Base-by-base conservation (phyloP, 768 basidiomycete species). In the Phanerochaete sordida region DNA sequence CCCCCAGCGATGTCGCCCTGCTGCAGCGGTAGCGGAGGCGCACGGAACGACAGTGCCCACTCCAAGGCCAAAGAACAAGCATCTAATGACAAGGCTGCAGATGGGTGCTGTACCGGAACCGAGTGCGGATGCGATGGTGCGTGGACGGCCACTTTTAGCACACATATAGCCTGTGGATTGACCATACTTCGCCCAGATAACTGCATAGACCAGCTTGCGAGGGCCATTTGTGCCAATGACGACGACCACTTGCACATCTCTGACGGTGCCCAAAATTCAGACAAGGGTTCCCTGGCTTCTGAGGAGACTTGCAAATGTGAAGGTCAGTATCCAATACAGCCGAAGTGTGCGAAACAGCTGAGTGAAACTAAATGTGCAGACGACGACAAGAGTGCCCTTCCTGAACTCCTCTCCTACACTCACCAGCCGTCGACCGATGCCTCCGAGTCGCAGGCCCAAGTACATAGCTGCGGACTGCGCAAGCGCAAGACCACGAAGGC, bases 171-270 rank as follows among this genome's bases (percentile, higher is more conserved):
- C 23, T 21, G 43, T 15, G 15, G 24, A 9, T 12, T 19, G 19
- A 13, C 47, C 51, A 56, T 37, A 44, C 27, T 21, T 5, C 15
- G 4, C 24, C n/a, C 39, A 71, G 70, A 71, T 56, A 19, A 52
- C 1, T 71, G 70, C 49, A 56, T 71, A 35, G 67, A 69, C 35
- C 47, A 69, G 45, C 65, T 71, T 1, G 70, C 70, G 2, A 58
- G 66, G 37, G 67, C 66, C 23, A 68, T 71, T 7, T 71, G 70
- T 55, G 68, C 70, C 13, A 63, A 69, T 24, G 68, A 71, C 46
- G 68, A 69, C 56, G 64, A 48, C 21, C 69, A 70, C 44, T 53
- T 70, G 12, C 70, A 71, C 50, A 43, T 33, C 12, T n/a, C 35
- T 23, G 19, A 19, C 11, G 13, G 19, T 9, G 39, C 19, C 7